phyloP scores from a whole-genome alignment of 2,329 filamentous ascomycete species.

The Colletotrichum limetticola region DNA sequence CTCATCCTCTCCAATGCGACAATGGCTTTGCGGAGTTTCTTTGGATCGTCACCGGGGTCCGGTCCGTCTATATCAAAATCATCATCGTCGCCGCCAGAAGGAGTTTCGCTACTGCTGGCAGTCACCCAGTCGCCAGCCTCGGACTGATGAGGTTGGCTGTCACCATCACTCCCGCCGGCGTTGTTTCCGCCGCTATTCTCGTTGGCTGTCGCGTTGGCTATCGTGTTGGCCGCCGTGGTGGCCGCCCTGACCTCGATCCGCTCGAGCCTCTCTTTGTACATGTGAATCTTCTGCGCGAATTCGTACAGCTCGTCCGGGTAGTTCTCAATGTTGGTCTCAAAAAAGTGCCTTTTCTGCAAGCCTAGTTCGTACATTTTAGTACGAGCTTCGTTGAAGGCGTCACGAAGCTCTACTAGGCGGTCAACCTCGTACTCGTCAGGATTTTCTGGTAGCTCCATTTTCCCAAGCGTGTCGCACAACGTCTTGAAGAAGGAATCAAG shows the following conservation, averaged over 20 bases:
- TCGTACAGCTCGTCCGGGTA: background rate
- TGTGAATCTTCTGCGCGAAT: background rate
- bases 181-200: too few species aligned
- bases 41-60: background rate
- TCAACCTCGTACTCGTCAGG: background rate
- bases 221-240: background rate
- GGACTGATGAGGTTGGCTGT: background rate
- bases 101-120: background rate
- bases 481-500: background rate
- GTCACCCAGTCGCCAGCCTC: background rate
- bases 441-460: background rate
- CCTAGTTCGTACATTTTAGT: background rate
- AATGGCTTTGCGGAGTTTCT: background rate
- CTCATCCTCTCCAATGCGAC: background rate
- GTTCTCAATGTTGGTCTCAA: background rate
- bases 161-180: background rate
- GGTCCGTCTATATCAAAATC: background rate
- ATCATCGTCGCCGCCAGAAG: background rate
- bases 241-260: background rate
- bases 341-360: background rate
- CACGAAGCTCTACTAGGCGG: background rate
- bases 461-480: background rate
- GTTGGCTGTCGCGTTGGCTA: background rate
- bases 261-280: background rate
- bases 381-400: background rate